Evolutionary conservation across 2,329 filamentous ascomycete genomes (phyloP), one percentile per base, ranked within the genome.

Genomic region (Neocatenulostroma microsporum): DNA sequence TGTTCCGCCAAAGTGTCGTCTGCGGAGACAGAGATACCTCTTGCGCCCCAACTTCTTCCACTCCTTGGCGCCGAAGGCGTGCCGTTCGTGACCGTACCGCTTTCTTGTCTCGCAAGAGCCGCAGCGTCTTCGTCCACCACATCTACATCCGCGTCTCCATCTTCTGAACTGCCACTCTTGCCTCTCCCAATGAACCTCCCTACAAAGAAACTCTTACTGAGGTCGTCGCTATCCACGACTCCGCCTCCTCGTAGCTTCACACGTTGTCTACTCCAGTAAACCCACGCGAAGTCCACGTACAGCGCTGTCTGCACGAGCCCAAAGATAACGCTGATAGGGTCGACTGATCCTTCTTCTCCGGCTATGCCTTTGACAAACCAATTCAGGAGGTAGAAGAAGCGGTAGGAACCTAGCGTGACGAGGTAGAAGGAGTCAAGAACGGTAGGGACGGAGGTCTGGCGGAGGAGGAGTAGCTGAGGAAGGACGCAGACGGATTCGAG

Each of bases 381-480:
- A 61, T 94, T 95, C 31, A 94, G 62, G 42, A 94, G 80, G 64
- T 96, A 95, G 44, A 95, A 76, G 32, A 72, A 84, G 39, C 89
- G 84, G 65, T 95, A 96, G 10, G 81, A 81, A 23, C 88, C 89
- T 1, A 95, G 75, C 1, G 86, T 79, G 33, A 91, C 69, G 37
- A 96, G 82, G 62, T 96, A 96, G 66, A 84, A 94, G n/a, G 85
- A 94, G 60, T 94, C 85, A 63, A 96, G 88, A 30, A 95, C 89
- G 32, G 89, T 96, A 0, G 89, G 89, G 0, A 95, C 86, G 18
- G 80, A 87, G n/a, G 89, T 95, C 62, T 95, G 87, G 41, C 89
- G 84, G 11, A 96, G 77, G 28, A 95, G 79, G 5, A 95, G 75
- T 1, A 96, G 79, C 60, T 96, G 89, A 0, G 89, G 89, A 14